Conservation (phyloP, 768 basidiomycete species). For the Infundibulicybe gibba region DNA sequence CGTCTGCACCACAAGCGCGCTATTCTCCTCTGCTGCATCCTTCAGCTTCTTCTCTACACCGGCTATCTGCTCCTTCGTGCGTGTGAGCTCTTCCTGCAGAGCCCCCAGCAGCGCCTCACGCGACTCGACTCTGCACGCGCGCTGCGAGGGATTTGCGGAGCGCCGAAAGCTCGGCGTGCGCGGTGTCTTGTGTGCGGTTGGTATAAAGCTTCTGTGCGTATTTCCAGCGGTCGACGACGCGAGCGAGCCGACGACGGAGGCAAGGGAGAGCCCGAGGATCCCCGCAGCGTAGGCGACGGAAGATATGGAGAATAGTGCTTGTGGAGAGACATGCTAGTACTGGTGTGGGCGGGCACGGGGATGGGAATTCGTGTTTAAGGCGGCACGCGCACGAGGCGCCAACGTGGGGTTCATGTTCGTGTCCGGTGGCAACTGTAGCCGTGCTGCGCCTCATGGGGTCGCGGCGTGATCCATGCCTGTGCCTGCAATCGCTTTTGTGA, state of each 20-base stretch:
- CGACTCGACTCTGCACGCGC: slow-evolving; percentile 6
- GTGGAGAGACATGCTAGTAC: no score
- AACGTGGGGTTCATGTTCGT: neutral
- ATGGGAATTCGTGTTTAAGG: neutral
- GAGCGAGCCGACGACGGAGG: neutral
- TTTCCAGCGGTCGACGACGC: neutral
- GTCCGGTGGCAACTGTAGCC: no score
- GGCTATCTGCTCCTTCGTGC: slow-evolving; percentile 9
- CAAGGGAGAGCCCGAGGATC: neutral
- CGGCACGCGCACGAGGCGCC: neutral
- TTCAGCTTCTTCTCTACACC: slow-evolving; percentile 9
- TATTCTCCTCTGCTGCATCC: slow-evolving; percentile 1
- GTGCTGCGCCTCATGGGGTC: no score
- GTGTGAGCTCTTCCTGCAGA: slow-evolving; percentile 11
- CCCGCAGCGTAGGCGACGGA: neutral
- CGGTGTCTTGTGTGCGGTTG: slow-evolving; percentile 4
- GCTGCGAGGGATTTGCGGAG: slow-evolving; percentile 11
- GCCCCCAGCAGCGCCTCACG: slow-evolving; percentile 14
- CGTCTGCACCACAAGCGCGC: slow-evolving; percentile 6
- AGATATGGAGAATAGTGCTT: neutral
- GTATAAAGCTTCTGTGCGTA: neutral
- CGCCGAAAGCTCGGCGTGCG: slow-evolving; percentile 9
- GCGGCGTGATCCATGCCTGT: no score
- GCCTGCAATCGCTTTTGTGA: no score
- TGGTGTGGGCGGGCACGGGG: no score